These are phyloP conservation scores for Dillenia turbinata DNA, from an alignment of 164 flowering plant genomes.

Conservation along the genomic window DNA sequence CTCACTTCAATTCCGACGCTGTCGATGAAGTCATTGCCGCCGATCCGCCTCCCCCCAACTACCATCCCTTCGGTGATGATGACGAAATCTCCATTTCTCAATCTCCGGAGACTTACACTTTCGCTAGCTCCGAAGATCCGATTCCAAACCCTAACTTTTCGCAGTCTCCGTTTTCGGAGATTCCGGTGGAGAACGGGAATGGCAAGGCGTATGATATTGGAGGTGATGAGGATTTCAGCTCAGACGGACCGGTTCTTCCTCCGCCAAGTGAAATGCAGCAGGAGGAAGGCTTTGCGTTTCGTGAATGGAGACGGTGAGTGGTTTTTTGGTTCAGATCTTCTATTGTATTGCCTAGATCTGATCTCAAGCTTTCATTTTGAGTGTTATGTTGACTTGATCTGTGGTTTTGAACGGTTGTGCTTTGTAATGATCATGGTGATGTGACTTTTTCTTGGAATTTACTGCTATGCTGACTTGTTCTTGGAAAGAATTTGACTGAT, in stretches of 20 bases:
- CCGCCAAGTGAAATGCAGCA: conserved; percentile 73
- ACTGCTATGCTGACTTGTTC: too few species aligned
- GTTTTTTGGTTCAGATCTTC: neutral
- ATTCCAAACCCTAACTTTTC: conserved; percentile 28
- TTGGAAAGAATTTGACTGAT: too few species aligned
- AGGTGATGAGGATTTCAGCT: conserved; percentile 37
- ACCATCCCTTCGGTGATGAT: conserved; percentile 22
- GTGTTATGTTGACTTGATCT: too few species aligned
- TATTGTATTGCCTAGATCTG: neutral
- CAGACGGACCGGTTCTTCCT: conserved; percentile 91
- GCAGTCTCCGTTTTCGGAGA: conserved; percentile 28
- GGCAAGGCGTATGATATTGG: conserved; percentile 43
- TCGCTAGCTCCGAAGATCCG: conserved; percentile 15
- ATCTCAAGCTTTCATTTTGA: neutral
- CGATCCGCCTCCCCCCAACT: conserved; percentile 15
- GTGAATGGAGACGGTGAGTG: conserved; percentile 91
- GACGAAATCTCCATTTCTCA: conserved; percentile 54
- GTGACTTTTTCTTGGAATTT: too few species aligned
- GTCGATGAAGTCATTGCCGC: conserved; percentile 16
- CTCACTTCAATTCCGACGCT: conserved; percentile 20
- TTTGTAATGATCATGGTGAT: too few species aligned
- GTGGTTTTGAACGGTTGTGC: too few species aligned
- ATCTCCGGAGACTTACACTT: conserved; percentile 53
- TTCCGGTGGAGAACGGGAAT: conserved; percentile 51
- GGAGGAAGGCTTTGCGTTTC: conserved; percentile 79